Evolutionary conservation across 2,329 filamentous ascomycete species (phyloP).

Genomic region (Tolypocladium tropicale): DNA sequence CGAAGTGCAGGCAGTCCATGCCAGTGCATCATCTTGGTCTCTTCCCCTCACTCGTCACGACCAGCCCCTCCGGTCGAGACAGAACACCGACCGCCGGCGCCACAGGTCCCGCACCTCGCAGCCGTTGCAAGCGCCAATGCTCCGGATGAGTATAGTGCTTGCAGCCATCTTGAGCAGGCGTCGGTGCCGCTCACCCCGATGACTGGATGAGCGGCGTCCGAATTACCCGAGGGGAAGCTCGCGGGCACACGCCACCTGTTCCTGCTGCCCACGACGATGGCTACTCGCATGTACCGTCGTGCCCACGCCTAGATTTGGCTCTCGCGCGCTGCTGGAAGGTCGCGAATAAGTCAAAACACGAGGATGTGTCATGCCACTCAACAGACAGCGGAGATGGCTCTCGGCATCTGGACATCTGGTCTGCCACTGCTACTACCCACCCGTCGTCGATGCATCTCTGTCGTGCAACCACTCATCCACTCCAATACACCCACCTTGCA

Average conservation of each 20-base stretch:
- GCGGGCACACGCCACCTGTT: neutral
- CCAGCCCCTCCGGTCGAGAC: neutral
- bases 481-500: neutral
- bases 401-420: no score
- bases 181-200: neutral
- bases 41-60: neutral
- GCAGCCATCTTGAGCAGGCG: neutral
- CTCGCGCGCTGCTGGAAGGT: neutral
- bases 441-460: neutral
- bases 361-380: neutral
- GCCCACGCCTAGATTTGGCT: no score
- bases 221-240: neutral
- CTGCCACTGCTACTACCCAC: neutral
- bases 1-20: no score
- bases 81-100: neutral
- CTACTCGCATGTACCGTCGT: no score
- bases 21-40: neutral
- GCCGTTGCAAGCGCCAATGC: neutral
- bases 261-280: no score
- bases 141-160: neutral
- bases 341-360: neutral
- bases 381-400: neutral
- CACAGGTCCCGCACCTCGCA: neutral
- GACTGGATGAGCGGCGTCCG: neutral
- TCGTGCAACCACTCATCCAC: neutral